Base-by-base conservation (phyloP, 2,329 filamentous ascomycete species). In the Colletotrichum musae region DNA sequence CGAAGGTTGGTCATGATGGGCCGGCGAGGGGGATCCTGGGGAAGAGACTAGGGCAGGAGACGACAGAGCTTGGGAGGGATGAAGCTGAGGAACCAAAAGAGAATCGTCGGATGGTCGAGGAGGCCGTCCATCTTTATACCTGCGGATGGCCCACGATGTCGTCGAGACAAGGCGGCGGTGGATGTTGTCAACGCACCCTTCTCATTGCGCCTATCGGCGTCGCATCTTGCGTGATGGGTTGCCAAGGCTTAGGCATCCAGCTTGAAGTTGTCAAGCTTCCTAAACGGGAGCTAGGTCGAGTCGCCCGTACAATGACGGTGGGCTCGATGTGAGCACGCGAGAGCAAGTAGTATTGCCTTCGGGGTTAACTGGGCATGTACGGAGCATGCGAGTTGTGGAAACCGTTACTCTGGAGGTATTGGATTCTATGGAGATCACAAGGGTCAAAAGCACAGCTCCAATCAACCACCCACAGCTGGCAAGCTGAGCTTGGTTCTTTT, bases 1-100 rank as follows among this genome's bases (percentile, higher is more conserved):
- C 75, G 76, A 59, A 79, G 54, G 73, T 68, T 77, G 63, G 76
- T 57, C 77, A 79, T 79, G 58, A 32, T 73, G 50, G 26, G 50
- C 50, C 59, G 60, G 59, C 26, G 66, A 51, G 43, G 60, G 43
- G 52, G 53, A 54, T 41, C 16, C 36, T 41, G 43, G 51, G 39
- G 24, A 26, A 21, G 6, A 59, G 61, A 54, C 56, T 45, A 51
- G 41, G 21, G n/a, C 58, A 48, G 24, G 48, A 45, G 54, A n/a
- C 18, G 62, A 59, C 52, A 52, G 47, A 52, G 36, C 53, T 51
- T 53, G 54, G 36, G 51, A 43, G 41, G 59, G 41, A 64, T 68
- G 65, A 32, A 52, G 61, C 60, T 64, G 52, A 15, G 41, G 64
- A 64, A 43, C 24, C 24, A 18, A 48, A 18, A 60, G 21, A 32